phyloP scores from a whole-genome alignment of 2,329 filamentous ascomycete species.

The Pseudonectria buxi region DNA sequence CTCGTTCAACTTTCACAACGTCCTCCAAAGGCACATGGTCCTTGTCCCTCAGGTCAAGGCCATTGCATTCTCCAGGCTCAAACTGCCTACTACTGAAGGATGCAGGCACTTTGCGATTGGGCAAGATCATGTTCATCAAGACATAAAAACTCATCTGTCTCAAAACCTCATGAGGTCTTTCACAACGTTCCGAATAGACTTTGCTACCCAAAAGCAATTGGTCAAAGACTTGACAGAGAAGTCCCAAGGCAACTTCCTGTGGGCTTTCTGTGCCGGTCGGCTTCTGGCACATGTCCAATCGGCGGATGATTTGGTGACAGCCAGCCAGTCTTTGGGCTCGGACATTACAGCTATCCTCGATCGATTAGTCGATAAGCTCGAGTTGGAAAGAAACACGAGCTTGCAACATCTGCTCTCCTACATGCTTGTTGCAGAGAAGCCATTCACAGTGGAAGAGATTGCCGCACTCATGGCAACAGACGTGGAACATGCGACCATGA shows the following conservation, averaged over 20 bases:
- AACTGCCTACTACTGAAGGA: conserved; percentile 24
- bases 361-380: conserved; percentile 4
- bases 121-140: conserved; percentile 24
- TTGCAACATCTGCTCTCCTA: conserved; percentile 25
- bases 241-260: conserved; percentile 31
- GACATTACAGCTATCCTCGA: conserved; percentile 11
- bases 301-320: conserved; percentile 5
- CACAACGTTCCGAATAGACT: conserved; percentile 16
- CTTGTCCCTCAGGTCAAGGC: conserved; percentile 23
- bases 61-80: conserved; percentile 30
- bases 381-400: conserved; percentile 11
- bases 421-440: conserved; percentile 27
- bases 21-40: conserved; percentile 23
- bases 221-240: conserved; percentile 25
- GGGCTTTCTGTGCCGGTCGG: conserved; percentile 28
- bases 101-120: conserved; percentile 27
- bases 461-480: conserved; percentile 27
- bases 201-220: conserved; percentile 21
- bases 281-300: conserved; percentile 21
- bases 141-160: conserved; percentile 24
- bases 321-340: conserved; percentile 6
- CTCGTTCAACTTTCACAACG: conserved; percentile 24
- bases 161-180: conserved; percentile 12
- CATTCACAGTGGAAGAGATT: conserved; percentile 27
- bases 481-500: conserved; percentile 7